Conservation (phyloP, 2,329 filamentous ascomycete species). For the Paracamarosporium sp. region DNA sequence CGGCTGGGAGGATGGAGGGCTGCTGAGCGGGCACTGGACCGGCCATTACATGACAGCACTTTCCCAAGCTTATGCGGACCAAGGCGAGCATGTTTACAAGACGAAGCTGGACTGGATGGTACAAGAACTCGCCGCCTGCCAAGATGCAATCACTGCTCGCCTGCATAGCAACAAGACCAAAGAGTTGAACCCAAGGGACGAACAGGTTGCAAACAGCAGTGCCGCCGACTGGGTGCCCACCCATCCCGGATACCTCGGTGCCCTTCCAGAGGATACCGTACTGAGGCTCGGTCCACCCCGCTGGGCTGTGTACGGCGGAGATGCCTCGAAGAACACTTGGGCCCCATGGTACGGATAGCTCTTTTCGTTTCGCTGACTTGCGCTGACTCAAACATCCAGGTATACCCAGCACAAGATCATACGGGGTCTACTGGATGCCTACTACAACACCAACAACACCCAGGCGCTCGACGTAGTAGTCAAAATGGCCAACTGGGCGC, state of each 20-base stretch:
- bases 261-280: slow-evolving; percentile 20
- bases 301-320: slow-evolving; percentile 18
- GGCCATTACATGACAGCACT: slow-evolving; percentile 20
- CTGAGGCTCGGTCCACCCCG: slow-evolving; percentile 19
- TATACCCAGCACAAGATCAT: slow-evolving; percentile 26
- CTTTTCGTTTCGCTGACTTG: background rate
- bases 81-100: slow-evolving; percentile 15
- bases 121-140: slow-evolving; percentile 14
- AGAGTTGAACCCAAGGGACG: no score
- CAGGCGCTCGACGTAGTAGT: slow-evolving; percentile 20
- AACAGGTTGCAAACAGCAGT: background rate
- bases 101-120: slow-evolving; percentile 24
- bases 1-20: slow-evolving; percentile 21
- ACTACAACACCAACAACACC: slow-evolving; percentile 22
- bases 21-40: slow-evolving; percentile 21
- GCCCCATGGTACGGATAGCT: slow-evolving; percentile 12
- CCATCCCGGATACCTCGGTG: slow-evolving; percentile 19
- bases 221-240: slow-evolving; percentile 6
- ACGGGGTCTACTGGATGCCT: slow-evolving; percentile 18
- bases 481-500: slow-evolving; percentile 23
- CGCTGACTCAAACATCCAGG: background rate
- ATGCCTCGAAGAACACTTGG: slow-evolving; percentile 19
- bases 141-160: slow-evolving; percentile 14
- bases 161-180: background rate
- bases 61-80: slow-evolving; percentile 20